Evolutionary conservation across 805 yeast species (phyloP).

Genomic region (Jamesozyma rosinii): DNA sequence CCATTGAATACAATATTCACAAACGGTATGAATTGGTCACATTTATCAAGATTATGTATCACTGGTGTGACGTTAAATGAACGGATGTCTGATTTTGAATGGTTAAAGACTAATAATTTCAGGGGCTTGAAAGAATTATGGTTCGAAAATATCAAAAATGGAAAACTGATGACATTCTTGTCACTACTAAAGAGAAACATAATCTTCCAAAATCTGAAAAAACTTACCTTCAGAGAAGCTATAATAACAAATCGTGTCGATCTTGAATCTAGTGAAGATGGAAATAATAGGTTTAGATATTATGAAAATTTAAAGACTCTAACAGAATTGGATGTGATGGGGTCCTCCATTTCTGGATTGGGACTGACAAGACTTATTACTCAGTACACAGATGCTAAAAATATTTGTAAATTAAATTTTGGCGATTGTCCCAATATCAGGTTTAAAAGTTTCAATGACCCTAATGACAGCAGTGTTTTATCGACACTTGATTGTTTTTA

Average conservation of each 20-base stretch:
- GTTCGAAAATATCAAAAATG: slow-evolving; percentile 24
- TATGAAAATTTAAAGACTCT: slow-evolving; percentile 14
- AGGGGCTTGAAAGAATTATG: slow-evolving; percentile 19
- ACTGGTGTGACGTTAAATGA: slow-evolving; percentile 15
- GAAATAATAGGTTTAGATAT: slow-evolving; percentile 2
- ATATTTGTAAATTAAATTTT: slow-evolving; percentile 16
- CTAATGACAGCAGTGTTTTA: slow-evolving; percentile 6
- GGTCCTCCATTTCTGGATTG: slow-evolving; percentile 22
- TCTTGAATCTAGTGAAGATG: slow-evolving; percentile 5
- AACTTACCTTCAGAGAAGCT: slow-evolving; percentile 26
- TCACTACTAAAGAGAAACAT: slow-evolving; percentile 8
- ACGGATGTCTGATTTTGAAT: slow-evolving; percentile 9
- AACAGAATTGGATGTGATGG: slow-evolving; percentile 22
- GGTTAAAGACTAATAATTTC: slow-evolving; percentile 17
- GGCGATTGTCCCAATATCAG: slow-evolving; percentile 24
- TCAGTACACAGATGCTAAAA: slow-evolving; percentile 5
- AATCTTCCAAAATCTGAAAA: slow-evolving; percentile 13
- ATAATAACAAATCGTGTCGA: slow-evolving; percentile 8
- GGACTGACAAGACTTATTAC: slow-evolving; percentile 15
- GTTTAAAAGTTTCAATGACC: slow-evolving; percentile 4
- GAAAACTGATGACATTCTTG: slow-evolving; percentile 15
- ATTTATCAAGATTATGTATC: slow-evolving; percentile 4
- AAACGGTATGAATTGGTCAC: slow-evolving; percentile 1
- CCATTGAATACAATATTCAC: slow-evolving; percentile 12
- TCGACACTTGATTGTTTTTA: slow-evolving; percentile 11